Conservation (phyloP, 371 early-diverging fungal species). For the Mucor plumbeus region DNA sequence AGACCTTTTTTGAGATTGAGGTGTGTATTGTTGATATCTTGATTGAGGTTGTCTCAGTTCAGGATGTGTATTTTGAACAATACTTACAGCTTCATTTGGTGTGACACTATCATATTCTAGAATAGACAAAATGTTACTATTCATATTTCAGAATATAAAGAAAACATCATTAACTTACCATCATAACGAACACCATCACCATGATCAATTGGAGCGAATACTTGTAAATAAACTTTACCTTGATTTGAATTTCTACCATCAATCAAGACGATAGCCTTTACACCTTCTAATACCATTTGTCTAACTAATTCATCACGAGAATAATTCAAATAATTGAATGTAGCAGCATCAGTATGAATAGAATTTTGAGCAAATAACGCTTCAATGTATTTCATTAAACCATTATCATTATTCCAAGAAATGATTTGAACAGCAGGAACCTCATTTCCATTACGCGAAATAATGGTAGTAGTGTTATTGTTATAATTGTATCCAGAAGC, state of each 20-base stretch:
- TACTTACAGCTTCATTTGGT: slow-evolving; percentile 29
- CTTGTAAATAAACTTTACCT: slow-evolving; percentile 28
- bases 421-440: slow-evolving; percentile 32
- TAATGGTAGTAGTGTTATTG: not conserved
- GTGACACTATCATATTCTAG: slow-evolving; percentile 37
- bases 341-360: slow-evolving; percentile 22
- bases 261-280: slow-evolving; percentile 33
- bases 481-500: not conserved
- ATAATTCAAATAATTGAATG: slow-evolving; percentile 14
- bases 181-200: slow-evolving; percentile 32
- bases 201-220: slow-evolving; percentile 25
- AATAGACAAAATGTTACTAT: not conserved
- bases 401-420: slow-evolving; percentile 21
- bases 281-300: slow-evolving; percentile 36
- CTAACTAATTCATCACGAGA: slow-evolving; percentile 23
- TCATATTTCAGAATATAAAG: not conserved
- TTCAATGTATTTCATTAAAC: slow-evolving; percentile 20
- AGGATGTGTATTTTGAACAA: slow-evolving; percentile 20
- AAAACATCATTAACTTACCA: slow-evolving; percentile 21
- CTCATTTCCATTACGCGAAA: slow-evolving; percentile 12
- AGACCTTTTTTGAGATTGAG: not conserved
- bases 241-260: slow-evolving; percentile 17
- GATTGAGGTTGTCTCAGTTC: not conserved
- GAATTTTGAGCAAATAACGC: slow-evolving; percentile 16
- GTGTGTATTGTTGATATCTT: not conserved